Evolutionary conservation across 1,139 yeast species (phyloP).

Genomic region (Waltiozyma sp.): DNA sequence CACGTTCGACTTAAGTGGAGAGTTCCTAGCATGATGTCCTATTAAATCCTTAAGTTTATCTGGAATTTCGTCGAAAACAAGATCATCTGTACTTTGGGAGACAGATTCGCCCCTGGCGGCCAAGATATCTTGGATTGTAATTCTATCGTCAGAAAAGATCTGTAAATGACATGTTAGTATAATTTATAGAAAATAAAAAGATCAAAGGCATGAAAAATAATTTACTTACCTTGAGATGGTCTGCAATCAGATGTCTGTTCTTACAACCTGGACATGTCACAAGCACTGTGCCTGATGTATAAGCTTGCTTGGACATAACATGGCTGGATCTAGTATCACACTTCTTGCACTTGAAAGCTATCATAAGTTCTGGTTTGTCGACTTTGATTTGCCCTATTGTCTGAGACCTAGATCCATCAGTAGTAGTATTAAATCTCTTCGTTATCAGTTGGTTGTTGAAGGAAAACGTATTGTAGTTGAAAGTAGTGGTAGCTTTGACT

Average conservation of each 20-base stretch:
- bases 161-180: conserved; percentile 6
- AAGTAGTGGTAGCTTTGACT: background rate
- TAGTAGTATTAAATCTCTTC: background rate
- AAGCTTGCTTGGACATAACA: conserved; percentile 83
- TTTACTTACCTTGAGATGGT: conserved; percentile 53
- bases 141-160: conserved; percentile 65
- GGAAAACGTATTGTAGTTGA: background rate
- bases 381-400: conserved; percentile 26
- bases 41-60: conserved; percentile 42
- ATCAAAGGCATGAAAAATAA: background rate
- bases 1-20: conserved; percentile 26
- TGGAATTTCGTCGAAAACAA: conserved; percentile 66
- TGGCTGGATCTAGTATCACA: conserved; percentile 82
- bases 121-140: conserved; percentile 74
- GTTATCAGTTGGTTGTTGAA: background rate
- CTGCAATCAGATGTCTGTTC: conserved; percentile 84
- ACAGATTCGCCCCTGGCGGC: conserved; percentile 66
- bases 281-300: conserved; percentile 74
- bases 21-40: conserved; percentile 58
- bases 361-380: conserved; percentile 68
- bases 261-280: conserved; percentile 91
- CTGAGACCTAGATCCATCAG: background rate
- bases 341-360: conserved; percentile 87
- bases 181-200: too few species aligned
- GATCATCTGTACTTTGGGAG: conserved; percentile 47